Percentiles rank a stretch among this genome's conserved stretches.
phyloP scores from a whole-genome alignment of 1,284 basidiomycete species.

The Apiotrichum sp. region DNA sequence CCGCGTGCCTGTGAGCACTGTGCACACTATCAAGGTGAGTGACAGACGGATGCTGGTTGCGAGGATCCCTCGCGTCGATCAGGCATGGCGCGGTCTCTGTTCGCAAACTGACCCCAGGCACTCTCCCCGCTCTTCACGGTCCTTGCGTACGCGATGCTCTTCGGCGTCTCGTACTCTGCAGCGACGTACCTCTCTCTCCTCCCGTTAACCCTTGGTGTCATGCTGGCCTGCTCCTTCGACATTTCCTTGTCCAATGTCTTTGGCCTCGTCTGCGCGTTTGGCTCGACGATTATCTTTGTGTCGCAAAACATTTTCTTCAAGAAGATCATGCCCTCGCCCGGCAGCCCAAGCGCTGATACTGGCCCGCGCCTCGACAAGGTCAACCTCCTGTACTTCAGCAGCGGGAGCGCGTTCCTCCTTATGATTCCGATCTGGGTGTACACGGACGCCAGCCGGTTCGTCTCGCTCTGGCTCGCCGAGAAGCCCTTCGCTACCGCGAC shows the following conservation, averaged over 20 bases:
- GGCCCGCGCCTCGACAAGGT: conserved; percentile 81
- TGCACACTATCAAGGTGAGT: conserved; percentile 95
- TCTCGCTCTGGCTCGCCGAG: conserved; percentile 46
- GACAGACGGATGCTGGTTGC: too few relatives aligned
- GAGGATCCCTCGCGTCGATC: too few relatives aligned
- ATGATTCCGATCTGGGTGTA: conserved; percentile 94
- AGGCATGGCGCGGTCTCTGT: not conserved
- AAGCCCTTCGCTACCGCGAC: not conserved
- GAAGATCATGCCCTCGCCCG: conserved; percentile 78
- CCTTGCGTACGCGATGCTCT: conserved; percentile 83
- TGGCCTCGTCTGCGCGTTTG: conserved; percentile 84
- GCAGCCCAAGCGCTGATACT: conserved; percentile 20
- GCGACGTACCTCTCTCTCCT: conserved; percentile 92
- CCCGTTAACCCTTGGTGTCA: conserved; percentile 90
- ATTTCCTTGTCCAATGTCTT: conserved; percentile 74
- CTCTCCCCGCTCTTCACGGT: conserved; percentile 96
- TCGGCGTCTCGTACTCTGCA: conserved; percentile 83
- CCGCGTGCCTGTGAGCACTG: conserved; percentile 91
- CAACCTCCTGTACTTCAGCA: conserved; percentile 91
- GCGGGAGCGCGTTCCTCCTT: conserved; percentile 84
- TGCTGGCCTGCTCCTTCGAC: conserved; percentile 94
- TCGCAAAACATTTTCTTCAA: conserved; percentile 99
- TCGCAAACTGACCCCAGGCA: conserved; percentile 55
- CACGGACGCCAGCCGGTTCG: conserved; percentile 66
- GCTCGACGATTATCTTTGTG: conserved; percentile 91